Conservation (phyloP, 768 basidiomycete species). For the Chiua virens region DNA sequence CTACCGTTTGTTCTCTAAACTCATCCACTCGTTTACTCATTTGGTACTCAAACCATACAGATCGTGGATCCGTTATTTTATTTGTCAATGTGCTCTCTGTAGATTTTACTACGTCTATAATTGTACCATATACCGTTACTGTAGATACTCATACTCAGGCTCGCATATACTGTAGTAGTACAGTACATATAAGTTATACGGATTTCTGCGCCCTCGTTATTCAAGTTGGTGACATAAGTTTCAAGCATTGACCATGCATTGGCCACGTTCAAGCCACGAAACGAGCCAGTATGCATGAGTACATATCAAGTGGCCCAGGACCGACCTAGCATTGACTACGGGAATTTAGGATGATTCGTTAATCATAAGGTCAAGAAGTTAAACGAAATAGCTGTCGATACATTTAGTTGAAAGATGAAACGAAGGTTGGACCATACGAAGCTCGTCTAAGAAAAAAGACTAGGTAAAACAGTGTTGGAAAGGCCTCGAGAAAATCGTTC, state of each 20-base stretch:
- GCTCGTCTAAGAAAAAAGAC: constrained; percentile 3
- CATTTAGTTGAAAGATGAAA: constrained; percentile 16
- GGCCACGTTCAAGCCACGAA: no score
- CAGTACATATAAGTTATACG: background rate
- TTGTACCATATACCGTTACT: constrained; percentile 8
- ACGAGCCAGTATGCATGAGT: no score
- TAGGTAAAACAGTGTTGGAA: constrained; percentile 14
- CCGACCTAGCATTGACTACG: constrained; percentile 1
- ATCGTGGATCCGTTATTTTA: constrained; percentile 7
- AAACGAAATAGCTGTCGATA: constrained; percentile 25
- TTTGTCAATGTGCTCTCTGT: constrained; percentile 14
- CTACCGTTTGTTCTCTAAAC: background rate
- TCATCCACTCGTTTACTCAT: constrained; percentile 17
- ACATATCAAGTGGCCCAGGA: no score
- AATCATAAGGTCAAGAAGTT: constrained; percentile 14
- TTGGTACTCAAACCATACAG: constrained; percentile 8
- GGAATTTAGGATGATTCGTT: constrained; percentile 8
- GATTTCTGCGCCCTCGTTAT: no score
- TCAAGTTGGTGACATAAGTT: no score
- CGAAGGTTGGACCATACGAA: constrained; percentile 5
- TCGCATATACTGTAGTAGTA: constrained; percentile 6
- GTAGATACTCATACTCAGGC: constrained; percentile 5
- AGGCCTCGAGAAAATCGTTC: constrained; percentile 1
- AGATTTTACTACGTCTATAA: constrained; percentile 14
- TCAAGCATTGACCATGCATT: no score